Evolutionary conservation across 2,329 filamentous ascomycete genomes (phyloP), one percentile per base, ranked within the genome.

Genomic region (Colletotrichum costaricense): DNA sequence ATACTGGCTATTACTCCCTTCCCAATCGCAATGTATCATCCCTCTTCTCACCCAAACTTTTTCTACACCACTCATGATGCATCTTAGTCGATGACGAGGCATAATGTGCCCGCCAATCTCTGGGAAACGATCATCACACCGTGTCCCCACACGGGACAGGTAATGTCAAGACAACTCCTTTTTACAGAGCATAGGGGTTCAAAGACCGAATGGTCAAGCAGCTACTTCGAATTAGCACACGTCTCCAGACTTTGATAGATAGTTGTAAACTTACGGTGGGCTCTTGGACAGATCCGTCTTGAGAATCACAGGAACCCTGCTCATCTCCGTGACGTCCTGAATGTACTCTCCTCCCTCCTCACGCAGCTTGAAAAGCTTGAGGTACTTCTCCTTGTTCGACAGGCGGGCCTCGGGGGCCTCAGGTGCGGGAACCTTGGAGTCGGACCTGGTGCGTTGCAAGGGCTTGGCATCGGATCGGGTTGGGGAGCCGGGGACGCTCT

Each of bases 201-300:
- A 95, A 85, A 52, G 93, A 95, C 75, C 93, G 92, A 80, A 95
- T 95, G n/a, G 93, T 95, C 83, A 95, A 84, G 87, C 93, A 95
- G 78, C 93, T 95, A 77, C 26, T 76, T 49, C 62, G 19, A 59
- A 77, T 89, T 83, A 88, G 85, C 79, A 77, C 42, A 62, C n/a
- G 9, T 55, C 24, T 42, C 30, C 22, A 11, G 24, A 54, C 28
- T 30, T 46, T 30, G 33, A 11, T 69, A 57, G 30, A 24, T 68
- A 56, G 33, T 22, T 46, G 59, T 71, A 42, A 60, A 96, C 97
- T 92, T 93, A 99, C 95, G 97, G 97, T 86, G 97, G 97, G 87
- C 96, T 98, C 94, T 99, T 99, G 86, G 89, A 94, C 80, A 99
- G 90, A 86, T 99, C 97, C 76, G 97, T 98, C 92, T 98, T 98